Percentiles rank a stretch among this genome's conserved stretches.
Conservation (phyloP, 1,284 basidiomycete genomes). For the Ceratobasidium sp. region DNA sequence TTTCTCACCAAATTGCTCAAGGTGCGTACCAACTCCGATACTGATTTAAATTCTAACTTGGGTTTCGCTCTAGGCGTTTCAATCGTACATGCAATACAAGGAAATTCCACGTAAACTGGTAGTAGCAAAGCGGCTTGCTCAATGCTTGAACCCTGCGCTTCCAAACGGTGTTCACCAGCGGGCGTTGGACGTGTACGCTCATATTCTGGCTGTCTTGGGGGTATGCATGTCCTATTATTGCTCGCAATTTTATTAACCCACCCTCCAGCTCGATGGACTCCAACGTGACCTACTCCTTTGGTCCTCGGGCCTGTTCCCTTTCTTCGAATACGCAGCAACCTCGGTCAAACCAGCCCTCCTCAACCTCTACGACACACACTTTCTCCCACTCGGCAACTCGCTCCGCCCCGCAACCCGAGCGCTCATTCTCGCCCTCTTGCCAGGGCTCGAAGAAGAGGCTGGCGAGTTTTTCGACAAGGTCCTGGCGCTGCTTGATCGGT, state of each 20-base stretch:
- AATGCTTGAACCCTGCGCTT: conserved; percentile 95
- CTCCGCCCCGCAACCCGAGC: conserved; percentile 93
- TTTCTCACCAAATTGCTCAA: conserved; percentile 96
- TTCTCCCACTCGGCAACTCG: conserved; percentile 81
- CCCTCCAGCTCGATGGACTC: conserved; percentile 79
- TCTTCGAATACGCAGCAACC: conserved; percentile 97
- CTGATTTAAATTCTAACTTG: not conserved
- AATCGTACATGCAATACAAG: conserved; percentile 89
- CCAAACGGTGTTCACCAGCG: conserved; percentile 97
- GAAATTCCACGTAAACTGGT: conserved; percentile 95
- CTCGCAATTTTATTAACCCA: not conserved
- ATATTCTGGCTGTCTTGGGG: conserved; percentile 89
- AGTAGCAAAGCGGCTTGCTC: conserved; percentile 93
- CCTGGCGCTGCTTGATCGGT: conserved; percentile 77
- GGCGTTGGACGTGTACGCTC: conserved; percentile 92
- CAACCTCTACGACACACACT: conserved; percentile 87
- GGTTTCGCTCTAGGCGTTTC: conserved; percentile 72
- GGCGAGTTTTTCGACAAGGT: conserved; percentile 97
- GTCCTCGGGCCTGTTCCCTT: conserved; percentile 96
- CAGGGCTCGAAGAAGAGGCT: conserved; percentile 94
- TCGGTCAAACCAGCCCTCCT: conserved; percentile 90
- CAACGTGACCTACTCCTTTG: conserved; percentile 89
- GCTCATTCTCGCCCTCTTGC: conserved; percentile 89
- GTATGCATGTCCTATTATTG: conserved; percentile 56
- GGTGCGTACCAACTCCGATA: conserved; percentile 55